A percentile compares a stretch with the other conserved stretches of the same genome.
These are phyloP conservation scores for Caryopteris hybrid DNA, from an alignment of 305 asterid genomes.

Conservation along the genomic window DNA sequence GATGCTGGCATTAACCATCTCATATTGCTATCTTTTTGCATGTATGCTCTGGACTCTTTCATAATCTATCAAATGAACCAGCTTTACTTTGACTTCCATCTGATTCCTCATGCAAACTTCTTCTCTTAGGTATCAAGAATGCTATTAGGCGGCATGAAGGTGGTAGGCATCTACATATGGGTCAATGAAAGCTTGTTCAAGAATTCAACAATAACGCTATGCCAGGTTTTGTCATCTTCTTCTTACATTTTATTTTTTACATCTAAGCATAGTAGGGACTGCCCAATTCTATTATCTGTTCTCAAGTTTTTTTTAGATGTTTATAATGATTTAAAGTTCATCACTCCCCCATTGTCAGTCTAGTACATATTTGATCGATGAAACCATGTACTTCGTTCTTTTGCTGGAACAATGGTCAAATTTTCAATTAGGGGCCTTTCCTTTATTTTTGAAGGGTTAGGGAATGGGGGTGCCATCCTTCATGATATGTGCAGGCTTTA, in stretches of 20 bases:
- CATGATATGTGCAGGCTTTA: not conserved
- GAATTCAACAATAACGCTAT: conserved; percentile 63
- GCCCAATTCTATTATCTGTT: not conserved
- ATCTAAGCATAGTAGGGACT: not conserved
- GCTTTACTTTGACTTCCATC: conserved; percentile 7
- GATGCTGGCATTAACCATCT: conserved; percentile 1
- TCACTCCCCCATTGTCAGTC: not conserved
- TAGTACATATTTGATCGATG: not conserved
- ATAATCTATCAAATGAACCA: not conserved
- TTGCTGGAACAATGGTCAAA: not conserved
- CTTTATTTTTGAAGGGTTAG: conserved; percentile 2
- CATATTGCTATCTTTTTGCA: conserved; percentile 3
- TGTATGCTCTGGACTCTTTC: not conserved
- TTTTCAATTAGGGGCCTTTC: not conserved
- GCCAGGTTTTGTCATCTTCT: conserved; percentile 73
- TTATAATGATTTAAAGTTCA: not conserved
- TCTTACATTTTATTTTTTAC: not conserved
- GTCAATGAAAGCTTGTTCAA: conserved; percentile 76
- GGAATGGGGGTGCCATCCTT: not conserved
- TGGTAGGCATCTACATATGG: conserved; percentile 87
- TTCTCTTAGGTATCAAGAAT: conserved; percentile 81
- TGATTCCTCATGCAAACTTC: not conserved
- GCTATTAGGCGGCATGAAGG: conserved; percentile 90
- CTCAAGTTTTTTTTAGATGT: not conserved
- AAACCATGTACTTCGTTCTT: not conserved